Evolutionary conservation across 1,284 basidiomycete genomes (phyloP), one percentile per base, ranked within the genome.

Genomic region (Mycena sp.): DNA sequence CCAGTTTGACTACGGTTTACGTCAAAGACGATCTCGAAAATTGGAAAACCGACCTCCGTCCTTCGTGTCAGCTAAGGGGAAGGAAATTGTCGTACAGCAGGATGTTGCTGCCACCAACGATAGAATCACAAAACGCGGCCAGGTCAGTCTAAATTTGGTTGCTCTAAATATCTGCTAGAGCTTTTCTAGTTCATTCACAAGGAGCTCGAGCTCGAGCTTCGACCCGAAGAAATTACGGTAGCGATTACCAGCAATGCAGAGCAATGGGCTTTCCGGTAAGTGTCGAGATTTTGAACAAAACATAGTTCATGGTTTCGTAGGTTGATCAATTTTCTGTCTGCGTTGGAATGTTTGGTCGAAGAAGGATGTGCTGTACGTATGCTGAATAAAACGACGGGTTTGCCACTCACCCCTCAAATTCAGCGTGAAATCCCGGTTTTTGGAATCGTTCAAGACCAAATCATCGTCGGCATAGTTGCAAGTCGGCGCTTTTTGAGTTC

Each of bases 391-490:
- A 40, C 23, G 26, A 41, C 52, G 19, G 1, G 26, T 17, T 12
- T 19, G 21, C 32, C 32, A 28, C 25, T 61, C 1, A 41, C 26
- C 19, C 58, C 6, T 53, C 10, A n/a, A 23, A 23, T 29, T 19
- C 62, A 90, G 89, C 84, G 92, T 23, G 92, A 94, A 74, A 81
- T 93, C 55, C 89, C 88, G 3, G 88, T 93, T 0, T 89, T 92
- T 61, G 89, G 89, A 1, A 80, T 91, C 46, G 74, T 90, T 0
- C 80, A 88, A 28, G 83, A 76, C 19, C 78, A 87, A 35, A 72
- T 87, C 16, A 78, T 93, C 25, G 70, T 83, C 26, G 92, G 92
- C 0, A 78, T 91, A 49, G 90, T 93, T 29, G 91, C 92, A 73
- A 61, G 45, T 41, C 2, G 19, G 2, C 4, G 54, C 41, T n/a